Base-by-base conservation (phyloP, 192 early-diverging fungal species). In the Umbelopsis sp. region DNA sequence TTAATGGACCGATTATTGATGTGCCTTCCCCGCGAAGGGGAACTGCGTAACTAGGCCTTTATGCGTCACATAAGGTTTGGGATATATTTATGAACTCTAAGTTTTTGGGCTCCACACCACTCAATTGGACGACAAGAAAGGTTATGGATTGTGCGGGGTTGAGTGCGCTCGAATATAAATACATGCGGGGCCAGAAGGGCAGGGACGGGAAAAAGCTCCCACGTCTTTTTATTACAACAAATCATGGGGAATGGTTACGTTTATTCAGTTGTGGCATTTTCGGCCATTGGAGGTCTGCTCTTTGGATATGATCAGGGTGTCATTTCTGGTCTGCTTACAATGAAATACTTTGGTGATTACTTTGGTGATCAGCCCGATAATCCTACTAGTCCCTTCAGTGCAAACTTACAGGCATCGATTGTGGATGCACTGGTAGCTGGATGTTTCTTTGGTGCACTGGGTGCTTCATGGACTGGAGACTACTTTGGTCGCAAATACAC, bases 371-470 rank as follows among this genome's bases (percentile, higher is more conserved):
- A 44, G 43, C 43, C 43, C 43, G 56, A 73, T 9, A 90, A 87
- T 76, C 91, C 90, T 70, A 50, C 80, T 65, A 34, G 75, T 34
- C 89, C 89, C 0, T 44, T 44, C 43, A 76, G 74, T 12, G 82
- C 83, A 2, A 71, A 82, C 9, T 77, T 84, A 36, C 86, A 87
- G 41, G 91, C 89, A 36, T 85, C 85, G 22, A 90, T 92, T 59
- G 84, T 85, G 17, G 87, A 86, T 20, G 74, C 88, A 36, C 85
- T 94, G 44, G 84, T 85, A 4, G 84, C 90, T 26, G 92, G 93
- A 31, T 92, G 89, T 73, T 93, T 93, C 71, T 68, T 91, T 50
- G 93, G 93, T 10, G 86, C 92, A 17, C 72, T 95, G 26, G 32
- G 75, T 44, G 86, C 90, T 7, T 91, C 90, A 56, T 82, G 79